Evolutionary conservation across 2,329 filamentous ascomycete genomes (phyloP).

Genomic region (Scytalidium lignicola): DNA sequence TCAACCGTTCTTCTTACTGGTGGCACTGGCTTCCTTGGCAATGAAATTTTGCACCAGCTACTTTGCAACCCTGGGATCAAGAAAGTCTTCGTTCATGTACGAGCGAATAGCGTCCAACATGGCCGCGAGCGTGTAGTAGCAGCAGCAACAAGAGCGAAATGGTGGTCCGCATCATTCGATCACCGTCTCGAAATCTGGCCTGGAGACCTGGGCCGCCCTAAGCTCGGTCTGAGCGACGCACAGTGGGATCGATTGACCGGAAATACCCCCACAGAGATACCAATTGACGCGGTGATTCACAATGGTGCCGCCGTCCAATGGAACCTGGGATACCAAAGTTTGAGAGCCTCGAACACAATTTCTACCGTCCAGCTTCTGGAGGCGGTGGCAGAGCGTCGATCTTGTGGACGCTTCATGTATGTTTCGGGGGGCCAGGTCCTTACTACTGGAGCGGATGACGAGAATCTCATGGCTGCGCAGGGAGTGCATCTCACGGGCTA

Average conservation of each 20-base stretch:
- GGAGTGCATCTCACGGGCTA: no score
- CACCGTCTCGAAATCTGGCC: slow-evolving; percentile 29
- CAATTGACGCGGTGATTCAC: slow-evolving; percentile 68
- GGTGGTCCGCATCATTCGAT: slow-evolving; percentile 15
- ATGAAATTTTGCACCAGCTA: slow-evolving; percentile 17
- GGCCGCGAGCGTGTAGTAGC: slow-evolving; percentile 9
- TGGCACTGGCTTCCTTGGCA: slow-evolving; percentile 17
- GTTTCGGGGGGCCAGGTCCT: no score
- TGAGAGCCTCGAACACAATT: slow-evolving; percentile 67
- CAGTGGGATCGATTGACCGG: slow-evolving; percentile 58
- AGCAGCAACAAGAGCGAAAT: slow-evolving; percentile 10
- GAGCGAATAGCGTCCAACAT: slow-evolving; percentile 8
- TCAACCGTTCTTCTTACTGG: slow-evolving; percentile 18
- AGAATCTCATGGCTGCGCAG: no score
- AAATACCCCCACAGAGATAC: no score
- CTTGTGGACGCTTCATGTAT: no score
- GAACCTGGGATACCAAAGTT: slow-evolving; percentile 66
- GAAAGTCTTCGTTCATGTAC: slow-evolving; percentile 19
- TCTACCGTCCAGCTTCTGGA: no score
- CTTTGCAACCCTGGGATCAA: slow-evolving; percentile 3
- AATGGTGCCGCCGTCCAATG: slow-evolving; percentile 79
- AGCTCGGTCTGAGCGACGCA: slow-evolving; percentile 60
- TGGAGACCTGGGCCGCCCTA: slow-evolving; percentile 67
- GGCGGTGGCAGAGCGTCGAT: no score
- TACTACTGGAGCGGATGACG: no score